Conservation (phyloP, 441 rosid species). For the Syzygium syzygioides region DNA sequence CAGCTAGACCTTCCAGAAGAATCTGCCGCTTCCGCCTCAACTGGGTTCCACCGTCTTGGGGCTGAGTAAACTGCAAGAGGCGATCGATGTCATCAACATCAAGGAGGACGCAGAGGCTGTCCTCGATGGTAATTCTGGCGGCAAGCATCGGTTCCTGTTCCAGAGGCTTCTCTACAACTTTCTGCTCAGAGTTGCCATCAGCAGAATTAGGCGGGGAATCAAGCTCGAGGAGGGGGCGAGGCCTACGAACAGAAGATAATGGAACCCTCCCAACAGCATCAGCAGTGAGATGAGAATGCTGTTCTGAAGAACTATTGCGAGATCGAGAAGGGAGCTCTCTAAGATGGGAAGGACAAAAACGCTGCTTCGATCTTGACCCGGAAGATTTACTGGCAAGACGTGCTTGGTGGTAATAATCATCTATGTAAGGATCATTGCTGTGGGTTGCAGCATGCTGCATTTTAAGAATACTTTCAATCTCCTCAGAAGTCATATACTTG, state of each 20-base stretch:
- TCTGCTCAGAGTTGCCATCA: constrained; percentile 55
- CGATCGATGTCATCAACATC: constrained; percentile 47
- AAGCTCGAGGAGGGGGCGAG: constrained; percentile 46
- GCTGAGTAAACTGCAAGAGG: constrained; percentile 54
- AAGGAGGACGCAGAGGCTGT: constrained; percentile 13
- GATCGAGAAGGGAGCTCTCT: constrained; percentile 76
- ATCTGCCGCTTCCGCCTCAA: constrained; percentile 68
- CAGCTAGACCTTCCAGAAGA: constrained; percentile 77
- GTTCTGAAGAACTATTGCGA: constrained; percentile 62
- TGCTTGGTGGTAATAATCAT: constrained; percentile 97
- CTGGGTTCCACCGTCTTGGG: constrained; percentile 84
- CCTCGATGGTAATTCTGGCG: constrained; percentile 14
- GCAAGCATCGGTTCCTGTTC: constrained; percentile 36
- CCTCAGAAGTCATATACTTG: constrained; percentile 91
- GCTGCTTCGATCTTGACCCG: constrained; percentile 47
- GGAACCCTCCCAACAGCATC: constrained; percentile 14
- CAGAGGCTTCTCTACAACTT: constrained; percentile 59
- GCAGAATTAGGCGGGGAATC: constrained; percentile 46
- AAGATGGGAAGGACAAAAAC: constrained; percentile 75
- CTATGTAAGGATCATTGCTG: constrained; percentile 72
- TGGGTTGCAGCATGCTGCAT: constrained; percentile 90
- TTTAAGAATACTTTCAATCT: constrained; percentile 88
- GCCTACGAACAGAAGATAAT: constrained; percentile 12
- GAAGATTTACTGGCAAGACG: constrained; percentile 61
- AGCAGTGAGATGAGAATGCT: constrained; percentile 45